Percentiles rank a stretch among this genome's conserved stretches.
These are phyloP conservation scores for Kingdonia uniflora DNA, from an alignment of 164 flowering plant species.

Conservation along the genomic window DNA sequence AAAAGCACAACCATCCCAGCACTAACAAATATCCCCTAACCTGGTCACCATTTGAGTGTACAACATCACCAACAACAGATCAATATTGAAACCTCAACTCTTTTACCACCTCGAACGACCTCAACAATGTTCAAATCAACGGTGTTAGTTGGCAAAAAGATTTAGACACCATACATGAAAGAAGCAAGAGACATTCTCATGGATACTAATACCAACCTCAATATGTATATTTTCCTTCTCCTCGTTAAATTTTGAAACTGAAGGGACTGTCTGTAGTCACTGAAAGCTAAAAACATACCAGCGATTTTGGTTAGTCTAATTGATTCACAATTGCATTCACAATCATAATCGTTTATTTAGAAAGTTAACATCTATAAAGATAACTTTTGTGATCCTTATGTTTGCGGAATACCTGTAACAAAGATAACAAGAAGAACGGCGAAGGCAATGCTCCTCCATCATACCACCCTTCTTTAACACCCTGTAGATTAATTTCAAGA, in stretches of 20 bases:
- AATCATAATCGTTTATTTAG: no score
- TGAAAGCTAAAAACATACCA: conserved; percentile 44
- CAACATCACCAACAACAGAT: conserved; percentile 93
- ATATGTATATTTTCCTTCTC: conserved; percentile 85
- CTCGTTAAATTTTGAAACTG: conserved; percentile 82
- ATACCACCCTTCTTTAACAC: conserved; percentile 93
- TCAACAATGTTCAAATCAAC: conserved; percentile 10
- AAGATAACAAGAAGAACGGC: conserved; percentile 81
- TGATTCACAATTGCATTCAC: no score
- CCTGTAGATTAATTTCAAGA: conserved; percentile 26
- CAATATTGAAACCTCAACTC: conserved; percentile 81
- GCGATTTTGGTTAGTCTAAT: no score
- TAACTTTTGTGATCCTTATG: conserved; percentile 3
- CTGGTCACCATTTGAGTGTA: conserved; percentile 90
- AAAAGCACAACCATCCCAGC: conserved; percentile 1
- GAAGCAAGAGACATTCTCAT: conserved; percentile 1
- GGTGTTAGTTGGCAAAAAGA: neutral
- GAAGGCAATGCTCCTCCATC: conserved; percentile 93
- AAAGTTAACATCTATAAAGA: no score
- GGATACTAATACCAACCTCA: conserved; percentile 67
- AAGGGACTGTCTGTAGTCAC: conserved; percentile 90
- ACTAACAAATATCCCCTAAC: conserved; percentile 18
- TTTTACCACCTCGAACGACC: conserved; percentile 84
- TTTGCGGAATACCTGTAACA: conserved; percentile 79
- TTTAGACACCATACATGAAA: neutral